Evolutionary conservation across 805 yeast species (phyloP).

Genomic region (Limtongia smithiae): DNA sequence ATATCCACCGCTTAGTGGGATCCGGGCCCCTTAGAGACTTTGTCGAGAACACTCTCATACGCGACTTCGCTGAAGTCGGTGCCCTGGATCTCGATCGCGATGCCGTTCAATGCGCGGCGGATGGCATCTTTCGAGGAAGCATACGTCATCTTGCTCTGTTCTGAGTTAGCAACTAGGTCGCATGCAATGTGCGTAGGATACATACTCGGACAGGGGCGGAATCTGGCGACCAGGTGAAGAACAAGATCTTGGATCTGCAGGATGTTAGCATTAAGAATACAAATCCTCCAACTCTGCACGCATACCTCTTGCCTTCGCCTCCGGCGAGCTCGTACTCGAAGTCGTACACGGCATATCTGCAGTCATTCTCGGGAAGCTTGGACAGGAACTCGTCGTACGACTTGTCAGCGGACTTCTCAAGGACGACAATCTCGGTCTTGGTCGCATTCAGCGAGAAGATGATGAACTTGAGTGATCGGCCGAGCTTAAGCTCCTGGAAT

Average conservation of each 20-base stretch:
- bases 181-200: not conserved
- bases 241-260: constrained; percentile 56
- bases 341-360: constrained; percentile 95
- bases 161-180: not conserved
- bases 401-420: constrained; percentile 66
- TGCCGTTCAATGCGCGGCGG: constrained; percentile 95
- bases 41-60: constrained; percentile 86
- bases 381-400: constrained; percentile 85
- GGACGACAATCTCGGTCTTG: constrained; percentile 89
- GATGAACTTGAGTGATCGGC: constrained; percentile 74
- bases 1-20: constrained; percentile 43
- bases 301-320: constrained; percentile 92
- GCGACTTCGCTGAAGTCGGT: constrained; percentile 97
- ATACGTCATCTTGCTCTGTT: constrained; percentile 82
- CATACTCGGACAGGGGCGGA: constrained; percentile 77
- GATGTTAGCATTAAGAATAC: not conserved
- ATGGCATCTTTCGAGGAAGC: constrained; percentile 98
- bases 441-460: constrained; percentile 75
- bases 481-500: constrained; percentile 93
- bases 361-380: constrained; percentile 90
- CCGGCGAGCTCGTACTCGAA: constrained; percentile 87
- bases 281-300: constrained; percentile 37
- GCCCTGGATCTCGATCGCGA: constrained; percentile 93
- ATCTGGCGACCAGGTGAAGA: constrained; percentile 95
- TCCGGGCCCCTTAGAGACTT: constrained; percentile 78